Percentiles rank a stretch among this genome's conserved stretches.
These are phyloP conservation scores for Claviceps humidiphila DNA, from an alignment of 2,329 filamentous ascomycete species.

Conservation along the genomic window DNA sequence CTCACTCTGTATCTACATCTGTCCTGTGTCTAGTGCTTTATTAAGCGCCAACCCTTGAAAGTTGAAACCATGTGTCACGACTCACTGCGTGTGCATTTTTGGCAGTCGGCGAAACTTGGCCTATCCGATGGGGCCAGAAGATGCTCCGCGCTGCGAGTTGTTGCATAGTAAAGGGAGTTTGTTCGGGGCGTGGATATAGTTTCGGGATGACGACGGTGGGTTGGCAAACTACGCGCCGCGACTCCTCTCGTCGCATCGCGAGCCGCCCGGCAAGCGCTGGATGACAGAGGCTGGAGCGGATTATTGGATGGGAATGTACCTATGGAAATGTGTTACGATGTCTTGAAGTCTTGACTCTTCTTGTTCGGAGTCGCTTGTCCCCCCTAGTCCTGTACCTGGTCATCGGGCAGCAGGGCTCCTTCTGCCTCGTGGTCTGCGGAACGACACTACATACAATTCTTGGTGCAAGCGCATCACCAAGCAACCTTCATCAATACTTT, in stretches of 20 bases:
- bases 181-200: too few relatives aligned
- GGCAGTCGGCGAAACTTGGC: not conserved
- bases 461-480: not conserved
- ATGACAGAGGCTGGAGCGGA: not conserved
- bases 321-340: not conserved
- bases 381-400: not conserved
- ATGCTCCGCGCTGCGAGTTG: not conserved
- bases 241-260: not conserved
- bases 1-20: too few relatives aligned
- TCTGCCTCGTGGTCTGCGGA: not conserved
- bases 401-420: not conserved
- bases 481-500: too few relatives aligned
- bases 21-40: not conserved
- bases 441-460: not conserved
- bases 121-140: not conserved
- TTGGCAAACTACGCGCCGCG: not conserved
- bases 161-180: not conserved
- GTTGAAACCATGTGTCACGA: not conserved
- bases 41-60: not conserved
- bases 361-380: not conserved
- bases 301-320: not conserved
- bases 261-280: not conserved
- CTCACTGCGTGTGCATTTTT: not conserved
- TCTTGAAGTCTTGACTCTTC: not conserved
- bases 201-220: not conserved